phyloP scores from a whole-genome alignment of 176 grass and related monocot genomes.

The Oryza brachyantha region DNA sequence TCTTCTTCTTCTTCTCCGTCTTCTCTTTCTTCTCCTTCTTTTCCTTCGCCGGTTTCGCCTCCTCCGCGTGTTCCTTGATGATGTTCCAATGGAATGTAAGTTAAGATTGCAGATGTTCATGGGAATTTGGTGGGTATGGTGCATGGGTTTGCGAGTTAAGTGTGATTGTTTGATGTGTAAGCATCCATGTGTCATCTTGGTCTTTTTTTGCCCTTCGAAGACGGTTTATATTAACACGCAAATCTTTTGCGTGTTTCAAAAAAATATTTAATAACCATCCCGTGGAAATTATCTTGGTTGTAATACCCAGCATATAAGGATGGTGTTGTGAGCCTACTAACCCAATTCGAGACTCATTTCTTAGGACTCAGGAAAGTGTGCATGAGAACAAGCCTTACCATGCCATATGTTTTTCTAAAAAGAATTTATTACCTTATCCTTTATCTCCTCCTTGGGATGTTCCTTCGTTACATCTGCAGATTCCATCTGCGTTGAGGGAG shows the following conservation, averaged over 20 bases:
- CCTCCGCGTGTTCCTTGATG: conserved; percentile 15
- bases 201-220: neutral
- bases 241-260: no score
- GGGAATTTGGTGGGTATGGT: neutral
- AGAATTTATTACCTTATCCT: conserved; percentile 20
- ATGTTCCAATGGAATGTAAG: neutral
- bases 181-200: neutral
- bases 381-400: neutral
- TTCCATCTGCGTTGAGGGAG: conserved; percentile 34
- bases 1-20: conserved; percentile 42
- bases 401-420: neutral
- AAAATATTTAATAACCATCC: neutral
- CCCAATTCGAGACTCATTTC: neutral
- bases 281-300: neutral
- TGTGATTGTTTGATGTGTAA: neutral
- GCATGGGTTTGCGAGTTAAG: neutral
- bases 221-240: neutral
- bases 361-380: neutral
- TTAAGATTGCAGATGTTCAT: neutral
- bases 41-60: conserved; percentile 14
- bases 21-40: conserved; percentile 35
- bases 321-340: no score
- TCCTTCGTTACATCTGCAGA: conserved; percentile 14
- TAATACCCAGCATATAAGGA: no score
- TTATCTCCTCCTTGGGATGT: conserved; percentile 6